These are phyloP conservation scores for Diaporthe aspalathi DNA, from an alignment of 2,329 filamentous ascomycete genomes.

Conservation along the genomic window DNA sequence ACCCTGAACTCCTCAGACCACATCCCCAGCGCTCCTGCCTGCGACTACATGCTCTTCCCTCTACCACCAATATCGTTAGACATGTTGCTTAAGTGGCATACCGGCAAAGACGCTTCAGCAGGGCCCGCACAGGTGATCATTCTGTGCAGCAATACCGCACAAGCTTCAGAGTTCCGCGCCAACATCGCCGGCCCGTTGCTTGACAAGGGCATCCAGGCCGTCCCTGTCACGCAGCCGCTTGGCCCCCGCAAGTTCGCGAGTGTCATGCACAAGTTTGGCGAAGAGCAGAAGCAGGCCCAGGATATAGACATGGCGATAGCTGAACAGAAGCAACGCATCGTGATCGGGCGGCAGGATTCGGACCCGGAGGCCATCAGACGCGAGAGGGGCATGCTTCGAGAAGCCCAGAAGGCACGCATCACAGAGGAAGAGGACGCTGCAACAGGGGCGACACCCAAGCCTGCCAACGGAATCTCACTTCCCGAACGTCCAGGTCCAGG, in stretches of 20 bases:
- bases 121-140: slow-evolving; percentile 11
- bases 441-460: not conserved
- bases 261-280: slow-evolving; percentile 26
- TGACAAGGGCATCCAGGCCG: slow-evolving; percentile 27
- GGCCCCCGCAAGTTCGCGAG: slow-evolving; percentile 32
- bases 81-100: slow-evolving; percentile 21
- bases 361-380: slow-evolving; percentile 35
- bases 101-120: not conserved
- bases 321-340: slow-evolving; percentile 13
- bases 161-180: slow-evolving; percentile 26
- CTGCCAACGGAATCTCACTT: not conserved
- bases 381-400: slow-evolving; percentile 25
- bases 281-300: not conserved
- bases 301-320: not conserved
- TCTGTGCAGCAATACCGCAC: slow-evolving; percentile 27
- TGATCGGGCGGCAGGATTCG: slow-evolving; percentile 32
- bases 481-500: slow-evolving; percentile 1
- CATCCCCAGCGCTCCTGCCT: not conserved
- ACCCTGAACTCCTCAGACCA: not conserved
- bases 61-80: slow-evolving; percentile 42
- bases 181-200: slow-evolving; percentile 24
- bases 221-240: slow-evolving; percentile 32
- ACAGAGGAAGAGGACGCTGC: not conserved
- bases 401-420: slow-evolving; percentile 10
- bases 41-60: slow-evolving; percentile 28